Evolutionary conservation across 2,329 filamentous ascomycete species (phyloP).

Genomic region (Cladosporium sp.): DNA sequence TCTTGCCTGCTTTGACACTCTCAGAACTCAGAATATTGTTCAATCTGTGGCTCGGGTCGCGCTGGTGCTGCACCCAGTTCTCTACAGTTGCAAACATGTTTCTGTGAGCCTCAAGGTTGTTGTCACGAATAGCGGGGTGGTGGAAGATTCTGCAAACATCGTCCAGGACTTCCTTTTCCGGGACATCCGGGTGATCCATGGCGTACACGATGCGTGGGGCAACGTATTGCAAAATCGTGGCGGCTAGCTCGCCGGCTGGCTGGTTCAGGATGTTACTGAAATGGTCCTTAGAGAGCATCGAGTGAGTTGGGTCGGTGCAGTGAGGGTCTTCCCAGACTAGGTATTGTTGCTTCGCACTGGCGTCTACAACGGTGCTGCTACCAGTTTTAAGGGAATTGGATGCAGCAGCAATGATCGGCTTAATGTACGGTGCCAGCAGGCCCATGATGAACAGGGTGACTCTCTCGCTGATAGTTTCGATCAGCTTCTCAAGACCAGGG

Average conservation of each 20-base stretch:
- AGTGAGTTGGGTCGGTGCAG: constrained; percentile 47
- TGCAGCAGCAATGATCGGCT: constrained; percentile 83
- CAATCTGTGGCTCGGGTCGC: constrained; percentile 55
- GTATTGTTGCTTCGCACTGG: constrained; percentile 47
- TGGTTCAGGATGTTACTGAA: constrained; percentile 48
- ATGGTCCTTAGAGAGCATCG: constrained; percentile 49
- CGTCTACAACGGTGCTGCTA: constrained; percentile 63
- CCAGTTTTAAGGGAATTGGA: constrained; percentile 81
- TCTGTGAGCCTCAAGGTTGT: constrained; percentile 70
- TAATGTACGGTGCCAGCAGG: constrained; percentile 83
- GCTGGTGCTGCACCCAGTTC: constrained; percentile 68
- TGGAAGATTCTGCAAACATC: constrained; percentile 84
- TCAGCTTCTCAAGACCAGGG: constrained; percentile 79
- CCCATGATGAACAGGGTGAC: constrained; percentile 89
- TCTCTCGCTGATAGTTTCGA: constrained; percentile 91
- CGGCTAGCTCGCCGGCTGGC: constrained; percentile 45
- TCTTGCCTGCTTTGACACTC: constrained; percentile 76
- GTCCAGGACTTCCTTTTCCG: constrained; percentile 75
- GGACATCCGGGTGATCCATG: constrained; percentile 82
- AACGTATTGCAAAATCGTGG: constrained; percentile 71
- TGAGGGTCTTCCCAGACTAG: constrained; percentile 46
- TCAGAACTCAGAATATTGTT: constrained; percentile 75
- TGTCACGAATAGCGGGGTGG: constrained; percentile 77
- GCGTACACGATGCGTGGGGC: constrained; percentile 85
- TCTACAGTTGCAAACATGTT: constrained; percentile 86